A percentile compares a stretch with the other conserved stretches of the same genome.
Evolutionary conservation across 1,139 yeast species (phyloP).

Genomic region (Hyphopichia khmerensis): DNA sequence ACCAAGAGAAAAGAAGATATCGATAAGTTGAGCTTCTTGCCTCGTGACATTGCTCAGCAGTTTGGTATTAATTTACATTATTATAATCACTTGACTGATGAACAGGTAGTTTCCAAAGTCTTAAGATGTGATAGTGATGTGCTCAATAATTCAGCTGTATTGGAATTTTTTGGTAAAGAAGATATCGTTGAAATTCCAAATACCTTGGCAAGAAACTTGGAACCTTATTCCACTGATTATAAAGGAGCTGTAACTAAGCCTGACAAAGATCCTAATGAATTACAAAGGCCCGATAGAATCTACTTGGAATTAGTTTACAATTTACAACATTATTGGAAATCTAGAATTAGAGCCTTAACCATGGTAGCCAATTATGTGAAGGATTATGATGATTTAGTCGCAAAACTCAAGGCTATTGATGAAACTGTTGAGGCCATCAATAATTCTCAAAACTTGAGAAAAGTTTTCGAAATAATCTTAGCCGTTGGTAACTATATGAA

Average conservation of each 20-base stretch:
- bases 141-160: slow-evolving; percentile 55
- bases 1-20: slow-evolving; percentile 47
- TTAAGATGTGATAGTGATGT: slow-evolving; percentile 63
- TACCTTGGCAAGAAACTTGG: slow-evolving; percentile 60
- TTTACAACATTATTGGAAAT: slow-evolving; percentile 77
- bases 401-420: slow-evolving; percentile 61
- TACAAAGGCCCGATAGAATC: slow-evolving; percentile 75
- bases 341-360: slow-evolving; percentile 69
- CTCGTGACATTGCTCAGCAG: slow-evolving; percentile 74
- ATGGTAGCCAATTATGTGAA: slow-evolving; percentile 63
- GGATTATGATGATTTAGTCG: slow-evolving; percentile 67
- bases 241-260: slow-evolving; percentile 49
- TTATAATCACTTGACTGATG: slow-evolving; percentile 52
- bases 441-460: slow-evolving; percentile 56
- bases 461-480: slow-evolving; percentile 71
- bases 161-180: slow-evolving; percentile 71
- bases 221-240: slow-evolving; percentile 66
- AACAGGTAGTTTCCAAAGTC: slow-evolving; percentile 55
- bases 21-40: slow-evolving; percentile 57
- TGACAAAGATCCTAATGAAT: slow-evolving; percentile 71
- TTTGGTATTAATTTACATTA: slow-evolving; percentile 75
- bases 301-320: slow-evolving; percentile 73
- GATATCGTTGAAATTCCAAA: slow-evolving; percentile 67
- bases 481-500: slow-evolving; percentile 87
- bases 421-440: slow-evolving; percentile 62